Evolutionary conservation across 2,329 filamentous ascomycete species (phyloP).

Genomic region (Stagonosporopsis rhizophila): DNA sequence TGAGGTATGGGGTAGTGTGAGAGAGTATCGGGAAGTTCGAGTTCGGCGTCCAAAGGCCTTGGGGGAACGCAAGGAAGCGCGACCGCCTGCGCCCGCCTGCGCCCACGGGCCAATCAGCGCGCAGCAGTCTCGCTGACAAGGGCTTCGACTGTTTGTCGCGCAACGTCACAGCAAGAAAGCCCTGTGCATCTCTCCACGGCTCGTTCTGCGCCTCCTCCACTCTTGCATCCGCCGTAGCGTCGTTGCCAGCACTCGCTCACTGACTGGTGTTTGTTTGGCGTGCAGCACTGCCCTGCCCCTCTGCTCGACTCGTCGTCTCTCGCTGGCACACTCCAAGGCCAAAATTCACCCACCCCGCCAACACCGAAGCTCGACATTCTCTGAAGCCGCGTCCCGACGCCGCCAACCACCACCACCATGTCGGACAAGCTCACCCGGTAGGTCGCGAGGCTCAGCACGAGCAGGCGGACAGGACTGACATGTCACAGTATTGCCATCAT

Average conservation of each 20-base stretch:
- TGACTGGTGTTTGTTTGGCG: conserved; percentile 10
- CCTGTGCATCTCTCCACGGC: conserved; percentile 19
- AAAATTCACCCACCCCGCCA: conserved; percentile 31
- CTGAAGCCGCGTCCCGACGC: conserved; percentile 17
- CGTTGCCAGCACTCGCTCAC: conserved; percentile 3
- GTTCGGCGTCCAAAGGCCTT: conserved; percentile 25
- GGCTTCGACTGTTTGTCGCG: conserved; percentile 19
- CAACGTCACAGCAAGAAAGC: conserved; percentile 27
- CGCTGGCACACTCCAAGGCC: conserved; percentile 24
- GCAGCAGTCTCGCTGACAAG: conserved; percentile 24
- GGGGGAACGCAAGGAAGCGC: conserved; percentile 11
- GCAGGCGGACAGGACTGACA: conserved; percentile 24
- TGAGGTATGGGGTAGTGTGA: conserved; percentile 40
- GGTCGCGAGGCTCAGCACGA: conserved; percentile 37
- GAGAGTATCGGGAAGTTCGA: conserved; percentile 26
- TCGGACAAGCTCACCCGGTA: conserved; percentile 95
- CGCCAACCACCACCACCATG: conserved; percentile 61
- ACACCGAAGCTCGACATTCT: conserved; percentile 19
- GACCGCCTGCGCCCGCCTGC: conserved; percentile 10
- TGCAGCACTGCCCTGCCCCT: conserved; percentile 2
- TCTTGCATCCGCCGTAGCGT: conserved; percentile 14
- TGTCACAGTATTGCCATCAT: conserved; percentile 86
- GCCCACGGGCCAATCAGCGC: conserved; percentile 29
- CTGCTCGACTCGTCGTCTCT: conserved; percentile 5
- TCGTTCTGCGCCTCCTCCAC: conserved; percentile 13